Evolutionary conservation across 345 rosid genomes (phyloP), one percentile per base, ranked within the genome.

Genomic region (Boechera divaricarpa): DNA sequence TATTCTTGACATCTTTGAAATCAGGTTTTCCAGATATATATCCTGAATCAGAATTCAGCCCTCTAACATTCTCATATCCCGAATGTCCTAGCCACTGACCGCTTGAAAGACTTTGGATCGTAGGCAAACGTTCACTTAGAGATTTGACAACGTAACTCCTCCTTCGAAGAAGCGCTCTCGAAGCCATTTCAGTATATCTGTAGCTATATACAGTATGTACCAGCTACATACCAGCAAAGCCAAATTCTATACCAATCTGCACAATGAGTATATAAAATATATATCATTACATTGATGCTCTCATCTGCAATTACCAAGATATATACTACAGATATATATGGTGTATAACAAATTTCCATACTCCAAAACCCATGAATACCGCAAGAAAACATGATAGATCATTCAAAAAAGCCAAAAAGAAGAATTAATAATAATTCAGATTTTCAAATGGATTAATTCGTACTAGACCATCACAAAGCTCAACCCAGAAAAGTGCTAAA

Each of bases 111-210:
- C 74, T 75, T 39, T 63, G 84, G 67, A 82, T 60, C 48, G 82
- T 68, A 66, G 53, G 74, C 51, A 84, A 31, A 18, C 82, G 77
- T 69, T 74, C 86, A 73, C 76, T 83, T 29, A 80, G 58, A 72
- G 78, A 80, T 63, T 63, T 73, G 0, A 81, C 63, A 29, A 87
- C 72, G 76, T 63, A 59, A 75, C 77, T 85, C 82, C 81, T 88
- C 82, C 86, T 87, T 48, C 80, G 74, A 67, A 88, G 77, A 64
- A 93, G 81, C 74, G 86, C 87, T 80, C 87, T 83, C 9, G 93
- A 89, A 76, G 92, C 89, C 98, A 93, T 93, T 76, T 39, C 15
- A 70, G 54, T 70, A 35, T 9, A 5, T 10, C 12, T 59, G 42
- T 32, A 63, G 63, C 59, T 66, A 72, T 78, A 60, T 69, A 74